Evolutionary conservation across 139 green algal species (phyloP), one percentile per base, ranked within the genome.

Genomic region (Asterochloris erici): DNA sequence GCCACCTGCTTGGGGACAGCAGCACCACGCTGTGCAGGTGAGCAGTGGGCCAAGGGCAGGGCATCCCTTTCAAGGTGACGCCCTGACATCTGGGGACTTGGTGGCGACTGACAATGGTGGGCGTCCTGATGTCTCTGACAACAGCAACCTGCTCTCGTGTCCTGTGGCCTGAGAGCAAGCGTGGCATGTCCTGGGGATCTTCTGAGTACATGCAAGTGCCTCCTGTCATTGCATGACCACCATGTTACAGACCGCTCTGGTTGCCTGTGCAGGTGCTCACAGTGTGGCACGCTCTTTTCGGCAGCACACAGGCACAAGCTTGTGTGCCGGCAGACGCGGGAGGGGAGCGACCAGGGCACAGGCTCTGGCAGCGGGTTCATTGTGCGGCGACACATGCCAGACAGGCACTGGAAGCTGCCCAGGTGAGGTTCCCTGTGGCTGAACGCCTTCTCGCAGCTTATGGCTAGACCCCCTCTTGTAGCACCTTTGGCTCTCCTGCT

Each of bases 351-450:
- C 47, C 60, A 80, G 60, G 14, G n/a, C 76, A 19, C 24, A 47
- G 76, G 60, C 68, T 24, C 60, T n/a, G 60, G 60, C 38, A 54
- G 38, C 38, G 38, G 38, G 38, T 54, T 54, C 38, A 54, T 54
- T 21, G 38, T 80, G 12, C 23, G 76, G 10, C 76, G 76, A 15
- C 76, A 80, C 26, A 69, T 80, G 16, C 54, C 28, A 21, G 76
- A 80, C 60, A 80, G 76, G 21, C 29, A 62, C 76, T 80, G 76
- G 76, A 80, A 80, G 60, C 60, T 70, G 16, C 76, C 68, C 13
- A 80, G 76, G 76, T 27, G 29, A 26, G 76, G 11, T 71, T 21
- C 4, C 66, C 9, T 12, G 66, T 24, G 9, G 21, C 17, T 71
- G 10, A 9, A 21, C 17, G 17, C 19, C 21, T 2, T 71, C 66